Evolutionary conservation across 2,329 filamentous ascomycete species (phyloP).

Genomic region (Fusarium pseudocircinatum): DNA sequence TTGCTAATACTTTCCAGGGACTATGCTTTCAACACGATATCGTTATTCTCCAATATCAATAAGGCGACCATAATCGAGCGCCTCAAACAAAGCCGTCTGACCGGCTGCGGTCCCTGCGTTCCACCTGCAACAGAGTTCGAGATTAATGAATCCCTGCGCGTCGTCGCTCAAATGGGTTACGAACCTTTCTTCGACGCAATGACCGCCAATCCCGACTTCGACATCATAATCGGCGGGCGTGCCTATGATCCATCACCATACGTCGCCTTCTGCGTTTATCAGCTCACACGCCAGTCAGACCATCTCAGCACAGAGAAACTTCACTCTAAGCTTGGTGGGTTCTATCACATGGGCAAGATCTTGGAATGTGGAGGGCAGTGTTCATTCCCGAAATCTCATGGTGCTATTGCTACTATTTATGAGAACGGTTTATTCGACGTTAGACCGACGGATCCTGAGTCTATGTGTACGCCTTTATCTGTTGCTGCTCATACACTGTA

Average conservation of each 20-base stretch:
- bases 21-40: conserved; percentile 47
- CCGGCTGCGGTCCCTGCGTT: conserved; percentile 53
- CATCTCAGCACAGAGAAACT: not conserved
- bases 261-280: conserved; percentile 45
- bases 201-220: conserved; percentile 52
- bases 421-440: conserved; percentile 57
- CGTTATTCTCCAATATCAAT: conserved; percentile 52
- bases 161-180: conserved; percentile 58
- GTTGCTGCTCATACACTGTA: conserved; percentile 65
- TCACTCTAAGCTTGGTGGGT: conserved; percentile 44
- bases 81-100: conserved; percentile 44
- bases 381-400: conserved; percentile 56
- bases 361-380: conserved; percentile 63
- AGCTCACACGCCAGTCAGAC: conserved; percentile 13
- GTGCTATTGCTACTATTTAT: conserved; percentile 54
- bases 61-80: conserved; percentile 47
- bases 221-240: conserved; percentile 59
- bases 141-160: conserved; percentile 48
- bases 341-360: conserved; percentile 64
- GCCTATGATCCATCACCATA: conserved; percentile 55
- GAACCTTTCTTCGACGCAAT: conserved; percentile 57
- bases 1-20: conserved; percentile 1
- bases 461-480: conserved; percentile 57
- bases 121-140: conserved; percentile 51
- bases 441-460: conserved; percentile 49